Evolutionary conservation across 768 basidiomycete species (phyloP).

Genomic region (Cubamyces sp.): DNA sequence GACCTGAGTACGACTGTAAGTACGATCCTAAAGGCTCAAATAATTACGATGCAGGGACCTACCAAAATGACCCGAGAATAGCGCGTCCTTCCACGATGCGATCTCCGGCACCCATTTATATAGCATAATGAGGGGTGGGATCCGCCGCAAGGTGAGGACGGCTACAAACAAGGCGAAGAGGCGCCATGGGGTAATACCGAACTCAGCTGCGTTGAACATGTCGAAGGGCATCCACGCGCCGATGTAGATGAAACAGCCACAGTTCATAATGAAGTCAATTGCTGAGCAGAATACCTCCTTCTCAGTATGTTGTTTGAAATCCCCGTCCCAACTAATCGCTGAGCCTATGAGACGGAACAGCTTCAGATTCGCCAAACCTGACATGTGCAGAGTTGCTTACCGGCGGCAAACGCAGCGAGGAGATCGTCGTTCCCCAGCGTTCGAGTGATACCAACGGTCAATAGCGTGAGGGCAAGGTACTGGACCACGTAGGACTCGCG

Average conservation of each 20-base stretch:
- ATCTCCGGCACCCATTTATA: constrained; percentile 92
- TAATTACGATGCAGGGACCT: constrained; percentile 16
- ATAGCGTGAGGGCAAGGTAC: constrained; percentile 71
- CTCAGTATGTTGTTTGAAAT: constrained; percentile 80
- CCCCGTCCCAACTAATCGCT: constrained; percentile 91
- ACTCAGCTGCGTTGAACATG: constrained; percentile 53
- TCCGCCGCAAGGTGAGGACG: constrained; percentile 76
- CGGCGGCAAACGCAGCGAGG: constrained; percentile 85
- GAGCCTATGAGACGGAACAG: constrained; percentile 51
- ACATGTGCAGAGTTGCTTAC: constrained; percentile 38
- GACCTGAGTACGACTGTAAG: not conserved
- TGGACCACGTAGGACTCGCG: constrained; percentile 91
- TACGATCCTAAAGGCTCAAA: no score
- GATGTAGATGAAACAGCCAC: constrained; percentile 81
- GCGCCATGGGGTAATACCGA: constrained; percentile 72
- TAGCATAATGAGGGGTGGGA: constrained; percentile 76
- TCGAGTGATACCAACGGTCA: constrained; percentile 78
- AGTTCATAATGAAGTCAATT: constrained; percentile 85
- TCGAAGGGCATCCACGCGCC: constrained; percentile 87
- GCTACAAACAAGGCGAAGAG: constrained; percentile 67
- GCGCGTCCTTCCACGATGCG: constrained; percentile 77
- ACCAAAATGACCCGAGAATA: constrained; percentile 94
- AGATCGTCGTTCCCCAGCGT: constrained; percentile 87
- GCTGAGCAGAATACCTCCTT: constrained; percentile 88
- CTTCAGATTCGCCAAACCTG: no score